Evolutionary conservation across 345 rosid genomes (phyloP), one percentile per base, ranked within the genome.

Genomic region (Boechera retrofracta): DNA sequence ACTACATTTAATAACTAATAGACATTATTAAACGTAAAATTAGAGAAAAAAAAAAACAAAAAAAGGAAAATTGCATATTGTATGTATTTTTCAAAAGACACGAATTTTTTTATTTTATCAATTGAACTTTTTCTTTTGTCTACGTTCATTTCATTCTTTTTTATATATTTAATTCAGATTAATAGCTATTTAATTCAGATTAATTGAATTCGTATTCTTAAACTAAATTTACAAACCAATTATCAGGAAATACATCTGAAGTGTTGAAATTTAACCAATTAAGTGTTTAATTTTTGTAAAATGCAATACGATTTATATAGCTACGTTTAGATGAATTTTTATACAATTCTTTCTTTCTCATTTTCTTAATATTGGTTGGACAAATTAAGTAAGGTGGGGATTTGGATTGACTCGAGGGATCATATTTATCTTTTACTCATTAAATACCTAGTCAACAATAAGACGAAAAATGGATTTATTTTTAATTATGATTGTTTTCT

Each of bases 401-500:
- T 81, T 86, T 83, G 87, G 87, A 86, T 89, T 87, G 94, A 87
- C 91, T 89, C 89, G 86, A 86, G 88, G 76, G 77, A 76, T 63
- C 62, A 67, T 76, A 69, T 59, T 53, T 38, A 41, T 39, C 1
- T 56, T 62, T 21, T 54, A 44, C 48, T 69, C 75, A 69, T 62
- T 69, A 26, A 76, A 28, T 69, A 24, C 45, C 39, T 61, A 3
- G 11, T 59, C 69, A 68, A 60, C 55, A 32, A 60, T 5, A 39
- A 51, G 42, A 29, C 7, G 12, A 41, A 10, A 36, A 41, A 29
- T 8, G 2, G 2, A n/a, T 29, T 32, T 58, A 2, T 5, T 29
- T 64, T 29, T 31, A 26, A 12, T 56, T 32, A 73, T 73, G 11
- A 31, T 15, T 35, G 5, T 56, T 56, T 71, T 45, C 21, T 58